phyloP scores from a whole-genome alignment of 2,329 filamentous ascomycete genomes.

The Trichoderma sp. region DNA sequence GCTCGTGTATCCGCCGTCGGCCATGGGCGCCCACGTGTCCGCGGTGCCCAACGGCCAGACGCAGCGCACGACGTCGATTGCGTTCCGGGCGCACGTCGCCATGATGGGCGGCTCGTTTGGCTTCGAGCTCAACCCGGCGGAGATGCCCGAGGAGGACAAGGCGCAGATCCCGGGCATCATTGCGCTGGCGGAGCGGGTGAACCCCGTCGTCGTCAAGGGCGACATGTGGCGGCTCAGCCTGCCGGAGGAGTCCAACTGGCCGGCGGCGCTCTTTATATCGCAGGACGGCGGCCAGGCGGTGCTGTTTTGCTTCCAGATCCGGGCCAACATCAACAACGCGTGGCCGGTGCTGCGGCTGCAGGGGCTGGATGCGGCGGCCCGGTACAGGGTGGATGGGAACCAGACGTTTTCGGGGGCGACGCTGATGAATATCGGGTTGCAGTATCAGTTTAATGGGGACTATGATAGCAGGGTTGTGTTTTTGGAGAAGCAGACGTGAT shows the following conservation, averaged over 20 bases:
- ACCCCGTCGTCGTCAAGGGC: slow-evolving; percentile 60
- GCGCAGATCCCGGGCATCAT: slow-evolving; percentile 58
- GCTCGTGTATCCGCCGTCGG: slow-evolving; percentile 61
- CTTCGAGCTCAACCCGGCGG: slow-evolving; percentile 61
- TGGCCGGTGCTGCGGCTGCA: slow-evolving; percentile 56
- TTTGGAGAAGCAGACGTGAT: slow-evolving; percentile 46
- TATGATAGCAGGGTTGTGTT: slow-evolving; percentile 61
- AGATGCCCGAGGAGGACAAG: slow-evolving; percentile 55
- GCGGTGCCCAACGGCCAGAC: slow-evolving; percentile 62
- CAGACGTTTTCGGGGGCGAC: slow-evolving; percentile 58
- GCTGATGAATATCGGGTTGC: slow-evolving; percentile 64
- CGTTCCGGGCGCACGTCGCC: slow-evolving; percentile 65
- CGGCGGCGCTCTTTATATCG: slow-evolving; percentile 61
- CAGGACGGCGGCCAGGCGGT: slow-evolving; percentile 53
- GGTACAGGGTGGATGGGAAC: slow-evolving; percentile 57
- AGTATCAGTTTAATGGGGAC: slow-evolving; percentile 54
- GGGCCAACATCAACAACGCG: slow-evolving; percentile 54
- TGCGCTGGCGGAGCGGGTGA: slow-evolving; percentile 56
- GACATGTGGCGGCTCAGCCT: slow-evolving; percentile 62
- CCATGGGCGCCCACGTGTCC: slow-evolving; percentile 68
- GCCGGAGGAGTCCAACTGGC: slow-evolving; percentile 63
- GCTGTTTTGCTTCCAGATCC: slow-evolving; percentile 63
- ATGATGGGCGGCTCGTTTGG: slow-evolving; percentile 71
- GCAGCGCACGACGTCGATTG: slow-evolving; percentile 56
- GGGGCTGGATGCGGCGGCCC: slow-evolving; percentile 57